Evolutionary conservation across 2,329 filamentous ascomycete species (phyloP).

Genomic region (Neonectria magnoliae): DNA sequence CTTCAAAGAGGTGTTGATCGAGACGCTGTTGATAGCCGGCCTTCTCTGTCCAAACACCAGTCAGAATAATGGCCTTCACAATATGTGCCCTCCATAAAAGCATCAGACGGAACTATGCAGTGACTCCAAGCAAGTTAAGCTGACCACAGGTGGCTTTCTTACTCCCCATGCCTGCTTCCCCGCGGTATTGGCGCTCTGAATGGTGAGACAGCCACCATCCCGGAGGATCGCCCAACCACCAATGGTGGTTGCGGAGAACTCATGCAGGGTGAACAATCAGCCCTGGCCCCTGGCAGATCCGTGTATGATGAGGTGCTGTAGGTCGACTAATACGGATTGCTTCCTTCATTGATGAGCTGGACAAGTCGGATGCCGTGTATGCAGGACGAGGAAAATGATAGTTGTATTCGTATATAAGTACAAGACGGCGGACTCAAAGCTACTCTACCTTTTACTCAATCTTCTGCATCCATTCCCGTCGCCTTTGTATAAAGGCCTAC

Average conservation of each 20-base stretch:
- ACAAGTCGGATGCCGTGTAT: background rate
- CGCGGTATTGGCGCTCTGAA: slow-evolving; percentile 2
- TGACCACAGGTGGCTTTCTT: background rate
- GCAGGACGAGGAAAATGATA: background rate
- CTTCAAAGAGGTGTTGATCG: background rate
- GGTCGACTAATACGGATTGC: background rate
- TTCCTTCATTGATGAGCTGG: background rate
- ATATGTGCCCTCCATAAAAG: background rate
- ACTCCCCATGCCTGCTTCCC: background rate
- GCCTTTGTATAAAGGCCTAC: background rate
- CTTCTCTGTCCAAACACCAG: background rate
- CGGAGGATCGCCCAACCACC: slow-evolving; percentile 6
- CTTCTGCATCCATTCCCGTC: background rate
- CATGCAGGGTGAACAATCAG: background rate
- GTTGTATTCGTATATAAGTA: background rate
- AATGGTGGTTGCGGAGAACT: background rate
- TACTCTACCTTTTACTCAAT: background rate
- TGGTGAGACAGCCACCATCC: slow-evolving; percentile 22
- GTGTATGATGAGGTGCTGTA: background rate
- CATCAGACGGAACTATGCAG: background rate
- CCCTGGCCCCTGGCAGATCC: slow-evolving; percentile 12
- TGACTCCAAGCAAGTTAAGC: background rate
- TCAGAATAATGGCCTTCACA: background rate
- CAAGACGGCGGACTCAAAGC: background rate
- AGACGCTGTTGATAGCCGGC: background rate